Evolutionary conservation across 305 asterid genomes (phyloP).

Genomic region (Solanum chacoense): DNA sequence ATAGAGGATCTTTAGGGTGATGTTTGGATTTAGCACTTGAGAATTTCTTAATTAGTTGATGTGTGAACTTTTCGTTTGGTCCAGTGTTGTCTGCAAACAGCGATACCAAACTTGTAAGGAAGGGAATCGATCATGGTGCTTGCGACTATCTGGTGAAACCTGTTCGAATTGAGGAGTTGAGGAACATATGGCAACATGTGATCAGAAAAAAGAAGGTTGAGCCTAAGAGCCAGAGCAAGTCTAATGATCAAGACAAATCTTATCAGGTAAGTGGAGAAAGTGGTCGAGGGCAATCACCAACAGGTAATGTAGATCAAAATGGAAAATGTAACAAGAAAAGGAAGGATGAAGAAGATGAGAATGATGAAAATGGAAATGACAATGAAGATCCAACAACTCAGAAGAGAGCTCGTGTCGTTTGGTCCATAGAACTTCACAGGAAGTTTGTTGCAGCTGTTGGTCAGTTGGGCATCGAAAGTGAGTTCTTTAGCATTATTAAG

Average conservation of each 20-base stretch:
- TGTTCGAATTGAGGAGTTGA: slow-evolving; percentile 10
- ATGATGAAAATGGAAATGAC: slow-evolving; percentile 44
- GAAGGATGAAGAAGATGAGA: slow-evolving; percentile 66
- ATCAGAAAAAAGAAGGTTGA: slow-evolving; percentile 12
- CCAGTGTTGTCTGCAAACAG: slow-evolving; percentile 14
- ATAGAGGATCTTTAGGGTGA: background rate
- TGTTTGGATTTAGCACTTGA: background rate
- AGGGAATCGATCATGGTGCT: slow-evolving; percentile 17
- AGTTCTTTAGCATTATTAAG: slow-evolving; percentile 12
- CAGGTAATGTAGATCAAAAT: slow-evolving; percentile 42
- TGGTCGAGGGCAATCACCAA: slow-evolving; percentile 25
- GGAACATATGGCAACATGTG: slow-evolving; percentile 19
- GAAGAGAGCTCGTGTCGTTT: slow-evolving; percentile 81
- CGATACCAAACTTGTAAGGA: slow-evolving; percentile 11
- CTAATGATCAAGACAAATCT: slow-evolving; percentile 8
- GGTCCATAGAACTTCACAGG: slow-evolving; percentile 92
- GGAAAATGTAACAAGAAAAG: slow-evolving; percentile 56
- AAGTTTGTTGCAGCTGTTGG: slow-evolving; percentile 71
- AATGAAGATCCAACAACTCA: slow-evolving; percentile 52
- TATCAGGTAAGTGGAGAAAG: slow-evolving; percentile 33
- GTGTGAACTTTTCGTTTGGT: background rate
- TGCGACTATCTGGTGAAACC: slow-evolving; percentile 20
- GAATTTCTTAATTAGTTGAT: background rate
- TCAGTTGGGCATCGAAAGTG: slow-evolving; percentile 83
- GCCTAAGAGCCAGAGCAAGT: background rate